These are phyloP conservation scores for Zygosaccharomyces pseudorouxii DNA, from an alignment of 805 yeast species.

Conservation along the genomic window DNA sequence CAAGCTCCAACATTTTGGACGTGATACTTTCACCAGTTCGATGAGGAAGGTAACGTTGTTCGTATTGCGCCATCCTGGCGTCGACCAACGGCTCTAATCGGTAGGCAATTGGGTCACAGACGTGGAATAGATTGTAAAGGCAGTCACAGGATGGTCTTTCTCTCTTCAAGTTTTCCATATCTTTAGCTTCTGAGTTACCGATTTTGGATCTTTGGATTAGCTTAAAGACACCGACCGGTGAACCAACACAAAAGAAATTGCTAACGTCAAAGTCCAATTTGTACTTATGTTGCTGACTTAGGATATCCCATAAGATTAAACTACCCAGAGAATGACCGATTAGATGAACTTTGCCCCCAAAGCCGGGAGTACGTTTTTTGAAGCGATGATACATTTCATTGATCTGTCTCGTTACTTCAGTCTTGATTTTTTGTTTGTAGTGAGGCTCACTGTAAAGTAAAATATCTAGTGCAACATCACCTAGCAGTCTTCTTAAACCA, in stretches of 20 bases:
- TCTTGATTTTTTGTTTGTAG: constrained; percentile 57
- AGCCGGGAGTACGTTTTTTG: constrained; percentile 58
- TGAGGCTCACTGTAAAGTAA: constrained; percentile 71
- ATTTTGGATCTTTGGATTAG: constrained; percentile 62
- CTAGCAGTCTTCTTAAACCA: constrained; percentile 71
- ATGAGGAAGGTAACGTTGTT: constrained; percentile 28
- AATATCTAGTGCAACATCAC: constrained; percentile 83
- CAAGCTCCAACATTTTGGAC: constrained; percentile 27
- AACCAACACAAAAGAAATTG: constrained; percentile 76
- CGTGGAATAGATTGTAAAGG: constrained; percentile 79
- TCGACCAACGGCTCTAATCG: constrained; percentile 78
- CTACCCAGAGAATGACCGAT: constrained; percentile 93
- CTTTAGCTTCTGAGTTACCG: constrained; percentile 36
- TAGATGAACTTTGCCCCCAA: constrained; percentile 75
- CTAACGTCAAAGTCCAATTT: constrained; percentile 64
- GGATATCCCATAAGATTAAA: constrained; percentile 72
- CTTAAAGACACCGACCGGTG: constrained; percentile 86
- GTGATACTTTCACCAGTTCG: constrained; percentile 28
- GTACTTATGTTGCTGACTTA: constrained; percentile 46
- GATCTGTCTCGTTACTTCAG: constrained; percentile 56
- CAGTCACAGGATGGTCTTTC: constrained; percentile 54
- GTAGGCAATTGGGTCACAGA: constrained; percentile 89
- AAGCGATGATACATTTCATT: constrained; percentile 59
- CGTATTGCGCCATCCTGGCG: constrained; percentile 20
- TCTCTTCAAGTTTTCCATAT: constrained; percentile 11